These are phyloP conservation scores for Beauveria rudraprayagi DNA, from an alignment of 2,329 filamentous ascomycete genomes.

Conservation along the genomic window DNA sequence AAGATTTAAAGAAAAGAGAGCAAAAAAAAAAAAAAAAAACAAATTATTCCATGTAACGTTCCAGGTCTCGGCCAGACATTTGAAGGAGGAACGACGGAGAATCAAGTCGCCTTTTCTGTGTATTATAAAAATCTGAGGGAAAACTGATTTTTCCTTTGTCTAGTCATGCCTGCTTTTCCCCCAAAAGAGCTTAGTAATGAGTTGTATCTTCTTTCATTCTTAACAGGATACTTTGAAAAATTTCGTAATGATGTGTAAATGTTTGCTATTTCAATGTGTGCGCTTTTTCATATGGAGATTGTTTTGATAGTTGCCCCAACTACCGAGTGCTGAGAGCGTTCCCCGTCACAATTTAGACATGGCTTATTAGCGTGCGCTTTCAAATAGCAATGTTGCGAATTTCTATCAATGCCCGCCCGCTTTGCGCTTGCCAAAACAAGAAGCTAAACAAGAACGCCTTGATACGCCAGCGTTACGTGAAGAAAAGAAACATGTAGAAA, in stretches of 20 bases:
- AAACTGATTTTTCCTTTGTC: neutral
- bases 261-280: neutral
- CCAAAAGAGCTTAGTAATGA: constrained; percentile 4
- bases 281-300: neutral
- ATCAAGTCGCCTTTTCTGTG: neutral
- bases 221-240: too few relatives aligned
- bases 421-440: neutral
- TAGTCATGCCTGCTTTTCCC: neutral
- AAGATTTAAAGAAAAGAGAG: constrained; percentile 18
- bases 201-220: neutral
- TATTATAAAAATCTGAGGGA: constrained; percentile 3
- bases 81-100: neutral
- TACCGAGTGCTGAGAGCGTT: neutral
- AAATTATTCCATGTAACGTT: neutral
- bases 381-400: neutral
- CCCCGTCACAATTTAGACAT: neutral
- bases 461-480: neutral
- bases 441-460: neutral
- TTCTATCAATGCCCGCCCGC: neutral
- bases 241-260: neutral
- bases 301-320: neutral
- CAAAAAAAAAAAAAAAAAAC: constrained; percentile 3
- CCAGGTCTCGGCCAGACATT: neutral
- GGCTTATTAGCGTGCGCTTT: neutral
- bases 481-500: neutral